Conservation (phyloP, 345 rosid genomes). For the Sisymbrium altissimum region DNA sequence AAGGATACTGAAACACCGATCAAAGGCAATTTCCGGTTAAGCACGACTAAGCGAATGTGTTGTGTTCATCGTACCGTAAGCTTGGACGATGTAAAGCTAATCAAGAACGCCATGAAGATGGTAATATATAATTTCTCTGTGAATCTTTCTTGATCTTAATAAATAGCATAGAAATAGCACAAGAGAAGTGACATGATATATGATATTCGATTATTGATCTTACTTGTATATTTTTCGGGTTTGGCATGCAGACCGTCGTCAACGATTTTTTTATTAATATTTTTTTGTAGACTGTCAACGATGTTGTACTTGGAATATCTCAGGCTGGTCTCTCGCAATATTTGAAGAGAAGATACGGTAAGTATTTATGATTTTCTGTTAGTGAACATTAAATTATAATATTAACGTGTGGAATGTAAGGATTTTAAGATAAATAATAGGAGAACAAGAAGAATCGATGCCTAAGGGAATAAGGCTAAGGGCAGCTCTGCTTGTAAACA, state of each 20-base stretch:
- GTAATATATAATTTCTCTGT: conserved; percentile 30
- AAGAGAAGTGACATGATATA: neutral
- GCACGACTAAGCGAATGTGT: conserved; percentile 18
- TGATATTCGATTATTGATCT: neutral
- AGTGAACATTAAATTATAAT: neutral
- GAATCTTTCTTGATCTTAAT: neutral
- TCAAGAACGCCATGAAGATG: conserved; percentile 28
- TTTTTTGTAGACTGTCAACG: conserved; percentile 47
- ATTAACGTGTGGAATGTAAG: neutral
- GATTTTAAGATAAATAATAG: neutral
- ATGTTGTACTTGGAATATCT: conserved; percentile 60
- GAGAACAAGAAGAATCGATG: conserved; percentile 26
- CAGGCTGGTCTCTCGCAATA: conserved; percentile 67
- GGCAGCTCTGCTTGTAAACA: conserved; percentile 48
- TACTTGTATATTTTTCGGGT: neutral
- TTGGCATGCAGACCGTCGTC: conserved; percentile 32
- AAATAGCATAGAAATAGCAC: neutral
- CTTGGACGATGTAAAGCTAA: conserved; percentile 57
- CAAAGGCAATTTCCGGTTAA: conserved; percentile 31
- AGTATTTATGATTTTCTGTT: neutral
- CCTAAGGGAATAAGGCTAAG: conserved; percentile 43
- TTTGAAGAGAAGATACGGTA: conserved; percentile 52
- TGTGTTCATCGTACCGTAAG: conserved; percentile 45
- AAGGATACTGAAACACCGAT: conserved; percentile 53
- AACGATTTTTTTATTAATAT: conserved; percentile 44